These are phyloP conservation scores for Inonotus obliquus DNA, from an alignment of 1,284 basidiomycete genomes.

Conservation along the genomic window DNA sequence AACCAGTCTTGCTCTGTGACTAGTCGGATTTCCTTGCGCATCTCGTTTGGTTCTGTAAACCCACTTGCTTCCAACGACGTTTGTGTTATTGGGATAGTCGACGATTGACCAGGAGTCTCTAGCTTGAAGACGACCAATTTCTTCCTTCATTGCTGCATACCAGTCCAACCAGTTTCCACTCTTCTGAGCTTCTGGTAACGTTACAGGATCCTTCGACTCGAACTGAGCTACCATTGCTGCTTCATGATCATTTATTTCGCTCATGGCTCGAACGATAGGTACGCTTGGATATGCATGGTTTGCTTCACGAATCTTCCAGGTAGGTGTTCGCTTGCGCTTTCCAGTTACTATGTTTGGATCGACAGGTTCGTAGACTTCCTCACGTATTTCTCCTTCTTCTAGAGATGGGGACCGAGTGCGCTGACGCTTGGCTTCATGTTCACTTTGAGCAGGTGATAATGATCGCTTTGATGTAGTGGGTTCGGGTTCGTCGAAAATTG, in stretches of 20 bases:
- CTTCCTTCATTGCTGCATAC: slow-evolving; percentile 28
- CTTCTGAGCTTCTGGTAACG: slow-evolving; percentile 22
- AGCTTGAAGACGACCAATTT: slow-evolving; percentile 24
- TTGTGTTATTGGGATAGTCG: slow-evolving; percentile 21
- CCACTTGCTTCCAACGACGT: slow-evolving; percentile 30
- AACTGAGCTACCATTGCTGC: no score
- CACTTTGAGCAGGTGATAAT: no score
- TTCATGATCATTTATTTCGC: no score
- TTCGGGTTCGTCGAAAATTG: background rate
- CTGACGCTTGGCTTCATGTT: no score
- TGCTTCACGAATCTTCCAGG: no score
- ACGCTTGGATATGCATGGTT: no score
- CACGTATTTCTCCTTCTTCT: no score
- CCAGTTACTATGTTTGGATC: no score
- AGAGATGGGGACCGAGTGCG: no score
- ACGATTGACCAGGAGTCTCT: slow-evolving; percentile 27
- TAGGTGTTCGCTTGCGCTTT: no score
- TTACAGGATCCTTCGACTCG: slow-evolving; percentile 21
- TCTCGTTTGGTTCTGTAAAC: slow-evolving; percentile 35
- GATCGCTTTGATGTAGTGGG: background rate
- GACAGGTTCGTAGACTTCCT: no score
- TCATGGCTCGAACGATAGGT: no score
- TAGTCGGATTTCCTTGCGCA: slow-evolving; percentile 25
- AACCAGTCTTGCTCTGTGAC: slow-evolving; percentile 36
- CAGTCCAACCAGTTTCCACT: slow-evolving; percentile 27